Base-by-base conservation (phyloP, 2,329 filamentous ascomycete species). In the Penicillium sp. region DNA sequence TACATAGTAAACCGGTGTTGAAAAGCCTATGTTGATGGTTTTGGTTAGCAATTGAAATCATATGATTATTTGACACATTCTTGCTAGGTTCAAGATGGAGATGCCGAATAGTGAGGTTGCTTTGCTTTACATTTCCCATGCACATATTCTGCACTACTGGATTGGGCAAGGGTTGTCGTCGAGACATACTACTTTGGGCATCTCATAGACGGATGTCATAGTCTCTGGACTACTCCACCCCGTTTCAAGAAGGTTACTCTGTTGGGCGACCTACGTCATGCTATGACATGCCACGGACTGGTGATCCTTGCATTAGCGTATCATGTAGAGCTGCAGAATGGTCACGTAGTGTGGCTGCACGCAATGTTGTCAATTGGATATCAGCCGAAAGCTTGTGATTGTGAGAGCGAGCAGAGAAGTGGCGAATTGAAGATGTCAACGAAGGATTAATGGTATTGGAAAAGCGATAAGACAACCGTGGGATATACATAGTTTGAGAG, bases 221-320 rank as follows among this genome's bases (percentile, higher is more conserved):
- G 13, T 45, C 29, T 6, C 13, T 44, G 7, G 51, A 40, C 4
- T 36, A 39, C 45, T 43, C 45, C 34, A 27, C 43, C 15, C 13
- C 16, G n/a, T 31, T n/a, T n/a, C 2, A 23, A 21, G 7, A 25
- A 33, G 31, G 27, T 38, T 29, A 39, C 39, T 45, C 10, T 21
- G 33, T 50, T 41, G 15, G 19, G 53, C 19, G 16, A 21, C n/a
- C 23, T 34, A 56, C 43, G 41, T 56, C 49, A 56, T 53, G 34
- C 40, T 46, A 52, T 46, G 34, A 56, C 48, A 52, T 56, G 53
- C 54, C 34, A 53, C 29, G 34, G 41, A 47, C 49, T 27, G 49
- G 36, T 47, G 54, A 56, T 53, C 54, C 43, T 56, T 53, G 54
- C 54, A 56, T 56, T 53, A 56, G 54, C 41, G 54, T 53, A 8